These are phyloP conservation scores for Microglena sp. DNA, from an alignment of 139 green algal genomes.

Conservation along the genomic window DNA sequence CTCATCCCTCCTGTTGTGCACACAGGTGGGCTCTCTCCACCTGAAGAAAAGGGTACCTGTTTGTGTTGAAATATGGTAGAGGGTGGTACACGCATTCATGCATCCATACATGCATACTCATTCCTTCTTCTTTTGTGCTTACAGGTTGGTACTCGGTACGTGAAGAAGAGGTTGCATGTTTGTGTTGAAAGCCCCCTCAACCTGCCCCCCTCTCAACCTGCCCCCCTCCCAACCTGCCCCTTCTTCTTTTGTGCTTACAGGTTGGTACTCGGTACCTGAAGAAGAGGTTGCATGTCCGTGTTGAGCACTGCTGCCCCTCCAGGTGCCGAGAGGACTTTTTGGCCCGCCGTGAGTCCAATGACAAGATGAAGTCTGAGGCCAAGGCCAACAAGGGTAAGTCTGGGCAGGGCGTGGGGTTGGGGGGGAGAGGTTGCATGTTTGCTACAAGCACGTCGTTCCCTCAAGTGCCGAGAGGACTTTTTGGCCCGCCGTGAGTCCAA, in stretches of 20 bases:
- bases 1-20: too few species aligned
- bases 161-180: too few species aligned
- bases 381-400: slow-evolving; percentile 58
- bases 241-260: slow-evolving; percentile 43
- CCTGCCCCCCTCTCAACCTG: too few species aligned
- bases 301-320: slow-evolving; percentile 90
- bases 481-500: slow-evolving; percentile 70
- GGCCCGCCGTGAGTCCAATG: slow-evolving; percentile 67
- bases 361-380: slow-evolving; percentile 66
- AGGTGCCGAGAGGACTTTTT: slow-evolving; percentile 96
- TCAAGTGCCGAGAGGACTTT: slow-evolving; percentile 94
- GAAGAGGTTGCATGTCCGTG: slow-evolving; percentile 95
- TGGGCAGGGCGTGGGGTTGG: background rate
- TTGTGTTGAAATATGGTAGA: too few species aligned
- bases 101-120: too few species aligned
- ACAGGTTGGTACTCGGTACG: too few species aligned
- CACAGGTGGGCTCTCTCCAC: too few species aligned
- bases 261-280: slow-evolving; percentile 79
- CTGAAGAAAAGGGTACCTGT: too few species aligned
- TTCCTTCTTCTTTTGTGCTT: too few species aligned
- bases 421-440: slow-evolving; percentile 97
- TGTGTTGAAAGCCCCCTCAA: too few species aligned
- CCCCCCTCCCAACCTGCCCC: too few species aligned
- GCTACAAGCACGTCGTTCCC: slow-evolving; percentile 90
- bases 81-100: too few species aligned